phyloP scores from a whole-genome alignment of 768 basidiomycete genomes.

The Pleurotus salmoneostramineus region DNA sequence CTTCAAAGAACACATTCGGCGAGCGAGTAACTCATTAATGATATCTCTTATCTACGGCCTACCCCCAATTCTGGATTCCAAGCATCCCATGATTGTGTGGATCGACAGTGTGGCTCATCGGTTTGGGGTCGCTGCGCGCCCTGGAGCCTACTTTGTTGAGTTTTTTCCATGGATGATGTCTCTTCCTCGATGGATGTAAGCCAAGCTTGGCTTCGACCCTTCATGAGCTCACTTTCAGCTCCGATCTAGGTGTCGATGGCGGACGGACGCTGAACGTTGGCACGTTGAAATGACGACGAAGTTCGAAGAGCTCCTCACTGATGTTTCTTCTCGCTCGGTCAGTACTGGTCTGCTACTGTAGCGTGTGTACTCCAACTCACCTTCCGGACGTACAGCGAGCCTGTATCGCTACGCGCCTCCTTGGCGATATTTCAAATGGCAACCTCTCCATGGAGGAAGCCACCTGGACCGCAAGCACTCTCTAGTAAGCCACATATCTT shows the following conservation, averaged over 20 bases:
- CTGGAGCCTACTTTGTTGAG: conserved; percentile 30
- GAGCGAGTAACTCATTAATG: conserved; percentile 9
- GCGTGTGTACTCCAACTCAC: too few species aligned
- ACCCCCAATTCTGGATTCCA: conserved; percentile 1
- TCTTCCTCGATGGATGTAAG: conserved; percentile 23
- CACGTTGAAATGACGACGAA: conserved; percentile 16
- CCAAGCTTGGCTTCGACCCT: background rate
- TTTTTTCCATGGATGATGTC: conserved; percentile 25
- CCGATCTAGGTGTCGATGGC: conserved; percentile 13
- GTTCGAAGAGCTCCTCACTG: conserved; percentile 17
- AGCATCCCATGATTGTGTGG: conserved; percentile 17
- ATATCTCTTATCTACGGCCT: conserved; percentile 11
- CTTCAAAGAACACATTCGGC: conserved; percentile 18
- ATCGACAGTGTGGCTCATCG: conserved; percentile 18
- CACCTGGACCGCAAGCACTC: too few species aligned
- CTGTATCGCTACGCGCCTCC: too few species aligned
- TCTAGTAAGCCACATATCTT: too few species aligned
- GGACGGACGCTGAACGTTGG: conserved; percentile 18
- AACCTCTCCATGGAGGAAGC: too few species aligned
- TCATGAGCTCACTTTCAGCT: background rate
- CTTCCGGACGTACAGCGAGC: too few species aligned
- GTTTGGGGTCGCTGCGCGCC: conserved; percentile 21
- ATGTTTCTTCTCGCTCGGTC: conserved; percentile 10
- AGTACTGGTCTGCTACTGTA: too few species aligned
- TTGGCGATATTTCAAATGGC: too few species aligned